These are phyloP conservation scores for Nemophila menziesii DNA, from an alignment of 257 asterid genomes.

Conservation along the genomic window DNA sequence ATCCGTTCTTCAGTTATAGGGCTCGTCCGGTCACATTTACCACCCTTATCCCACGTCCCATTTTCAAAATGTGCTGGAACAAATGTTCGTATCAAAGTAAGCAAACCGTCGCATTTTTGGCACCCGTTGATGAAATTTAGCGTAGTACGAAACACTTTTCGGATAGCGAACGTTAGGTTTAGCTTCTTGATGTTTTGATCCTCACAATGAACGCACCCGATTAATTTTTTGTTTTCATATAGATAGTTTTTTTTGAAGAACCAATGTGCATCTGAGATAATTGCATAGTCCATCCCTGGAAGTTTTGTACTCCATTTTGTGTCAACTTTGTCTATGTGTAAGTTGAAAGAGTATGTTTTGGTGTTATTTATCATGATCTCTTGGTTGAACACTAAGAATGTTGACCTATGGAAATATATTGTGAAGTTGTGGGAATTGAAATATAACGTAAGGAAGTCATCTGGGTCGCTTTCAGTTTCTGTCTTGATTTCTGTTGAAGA, in stretches of 20 bases:
- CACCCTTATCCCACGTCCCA: constrained; percentile 42
- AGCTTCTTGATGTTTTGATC: constrained; percentile 15
- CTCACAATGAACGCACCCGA: constrained; percentile 37
- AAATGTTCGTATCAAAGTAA: constrained; percentile 27
- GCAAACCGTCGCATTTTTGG: constrained; percentile 19
- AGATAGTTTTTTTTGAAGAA: constrained; percentile 27
- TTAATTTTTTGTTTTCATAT: constrained; percentile 18
- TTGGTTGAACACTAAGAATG: constrained; percentile 25
- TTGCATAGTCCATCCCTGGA: constrained; percentile 27
- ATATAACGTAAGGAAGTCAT: constrained; percentile 20
- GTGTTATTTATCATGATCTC: constrained; percentile 9
- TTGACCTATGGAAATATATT: constrained; percentile 26
- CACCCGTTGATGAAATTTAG: constrained; percentile 23
- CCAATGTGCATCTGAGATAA: constrained; percentile 44
- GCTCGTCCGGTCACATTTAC: constrained; percentile 31
- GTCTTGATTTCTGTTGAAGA: constrained; percentile 13
- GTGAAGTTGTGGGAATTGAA: constrained; percentile 31
- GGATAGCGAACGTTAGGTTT: constrained; percentile 21
- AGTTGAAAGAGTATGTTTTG: constrained; percentile 24
- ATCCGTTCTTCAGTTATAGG: neutral
- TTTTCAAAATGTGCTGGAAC: constrained; percentile 44
- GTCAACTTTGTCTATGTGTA: constrained; percentile 34
- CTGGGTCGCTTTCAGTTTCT: constrained; percentile 18
- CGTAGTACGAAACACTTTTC: constrained; percentile 25
- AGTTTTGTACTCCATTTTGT: constrained; percentile 28